Base-by-base conservation (phyloP, 176 grass and related monocot genomes). In the Triticum timopheevii region DNA sequence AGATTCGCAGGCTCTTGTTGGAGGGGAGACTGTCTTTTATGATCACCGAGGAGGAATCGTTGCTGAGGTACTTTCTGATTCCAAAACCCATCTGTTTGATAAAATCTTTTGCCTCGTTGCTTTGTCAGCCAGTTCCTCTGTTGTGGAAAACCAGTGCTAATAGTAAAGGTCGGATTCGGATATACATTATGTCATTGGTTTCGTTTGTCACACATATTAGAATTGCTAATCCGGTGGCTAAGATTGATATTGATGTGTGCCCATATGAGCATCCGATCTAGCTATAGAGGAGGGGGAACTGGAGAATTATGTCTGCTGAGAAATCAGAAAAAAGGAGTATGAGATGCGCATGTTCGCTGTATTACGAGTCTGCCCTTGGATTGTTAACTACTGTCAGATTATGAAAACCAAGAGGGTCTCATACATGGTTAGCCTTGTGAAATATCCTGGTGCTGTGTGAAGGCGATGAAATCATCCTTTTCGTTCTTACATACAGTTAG, bases 21-120 rank as follows among this genome's bases (percentile, higher is more conserved):
- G 96, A 82, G 96, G 96, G 61, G 96, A 92, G 73, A 98, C 93
- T 50, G 93, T 98, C 36, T 98, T 98, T 88, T 98, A 98, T 88
- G 96, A 98, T 91, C 86, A 92, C 6, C 77, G 89, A 73, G 87
- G 80, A 40, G 88, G 84, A 80, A 61, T 98, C 74, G 93, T 94
- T 8, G 93, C 93, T 22, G 96, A 98, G 96, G 96, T 98, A 91
- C 72, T 42, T 85, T 16, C 83, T 86, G 61, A 16, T 69, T 76
- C 25, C 40, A 61, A 36, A 83, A 76, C 33, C 28, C 77, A 31
- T 44, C 13, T 78, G 54, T 65, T 65, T 45, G 16, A 74, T 69
- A 59, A 12, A 85, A 75, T 3, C 16, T 7, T 73, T 44, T 83
- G 13, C 62, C 4, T 25, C 2, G 49, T n/a, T 68, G 22, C 25